Evolutionary conservation across 1,139 yeast genomes (phyloP).

Genomic region (Entelexis paramagnoliae): DNA sequence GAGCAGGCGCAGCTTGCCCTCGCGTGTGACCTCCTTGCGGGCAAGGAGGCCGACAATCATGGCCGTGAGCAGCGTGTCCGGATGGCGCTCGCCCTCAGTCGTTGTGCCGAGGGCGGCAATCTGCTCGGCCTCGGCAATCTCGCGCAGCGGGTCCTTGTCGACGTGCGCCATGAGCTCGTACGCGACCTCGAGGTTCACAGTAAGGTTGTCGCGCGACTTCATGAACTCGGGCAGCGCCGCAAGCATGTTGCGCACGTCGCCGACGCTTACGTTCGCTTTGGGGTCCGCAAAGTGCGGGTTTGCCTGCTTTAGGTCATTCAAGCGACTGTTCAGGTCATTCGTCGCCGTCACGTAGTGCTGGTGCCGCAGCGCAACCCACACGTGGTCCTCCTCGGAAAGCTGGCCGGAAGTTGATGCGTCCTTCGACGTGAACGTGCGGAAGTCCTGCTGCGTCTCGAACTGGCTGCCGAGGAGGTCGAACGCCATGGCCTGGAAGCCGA

Average conservation of each 20-base stretch:
- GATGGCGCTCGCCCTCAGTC: slow-evolving; percentile 43
- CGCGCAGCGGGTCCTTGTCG: slow-evolving; percentile 28
- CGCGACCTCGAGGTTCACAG: slow-evolving; percentile 35
- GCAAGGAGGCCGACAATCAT: slow-evolving; percentile 52
- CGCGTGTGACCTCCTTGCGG: slow-evolving; percentile 40
- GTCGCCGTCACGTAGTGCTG: slow-evolving; percentile 69
- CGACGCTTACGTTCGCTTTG: slow-evolving; percentile 29
- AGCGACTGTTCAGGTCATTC: slow-evolving; percentile 49
- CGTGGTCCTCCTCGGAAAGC: slow-evolving; percentile 52
- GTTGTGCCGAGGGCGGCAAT: slow-evolving; percentile 65
- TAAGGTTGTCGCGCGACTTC: slow-evolving; percentile 33
- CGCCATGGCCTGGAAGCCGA: slow-evolving; percentile 89
- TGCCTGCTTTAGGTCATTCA: slow-evolving; percentile 58
- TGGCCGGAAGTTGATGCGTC: slow-evolving; percentile 31
- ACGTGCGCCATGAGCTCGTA: slow-evolving; percentile 35
- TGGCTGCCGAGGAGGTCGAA: slow-evolving; percentile 46
- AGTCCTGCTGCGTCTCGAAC: slow-evolving; percentile 11
- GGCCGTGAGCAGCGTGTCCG: slow-evolving; percentile 53
- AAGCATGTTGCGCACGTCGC: slow-evolving; percentile 36
- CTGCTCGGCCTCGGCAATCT: slow-evolving; percentile 40
- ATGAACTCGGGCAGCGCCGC: slow-evolving; percentile 36
- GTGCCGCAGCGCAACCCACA: slow-evolving; percentile 67
- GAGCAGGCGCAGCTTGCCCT: slow-evolving; percentile 69
- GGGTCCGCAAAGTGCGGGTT: slow-evolving; percentile 45
- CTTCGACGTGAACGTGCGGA: slow-evolving; percentile 5